These are phyloP conservation scores for Rhodomyrtus tomentosa DNA, from an alignment of 345 rosid genomes.

Conservation along the genomic window DNA sequence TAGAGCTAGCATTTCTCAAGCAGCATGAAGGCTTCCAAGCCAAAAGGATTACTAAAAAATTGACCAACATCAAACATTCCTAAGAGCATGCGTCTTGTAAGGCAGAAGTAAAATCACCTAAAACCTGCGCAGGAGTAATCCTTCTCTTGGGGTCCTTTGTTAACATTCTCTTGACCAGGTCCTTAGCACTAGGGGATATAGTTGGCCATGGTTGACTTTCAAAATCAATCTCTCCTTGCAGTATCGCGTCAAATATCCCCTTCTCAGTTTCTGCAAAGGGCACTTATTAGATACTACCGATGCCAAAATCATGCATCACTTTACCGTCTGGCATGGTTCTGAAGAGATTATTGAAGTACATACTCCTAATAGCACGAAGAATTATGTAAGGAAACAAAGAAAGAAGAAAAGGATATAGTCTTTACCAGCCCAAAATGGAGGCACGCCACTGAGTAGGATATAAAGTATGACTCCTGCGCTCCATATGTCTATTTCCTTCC, in stretches of 20 bases:
- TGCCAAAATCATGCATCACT: neutral
- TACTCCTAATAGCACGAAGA: neutral
- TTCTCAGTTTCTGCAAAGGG: constrained; percentile 53
- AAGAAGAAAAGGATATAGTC: neutral
- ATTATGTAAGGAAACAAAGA: neutral
- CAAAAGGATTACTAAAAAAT: neutral
- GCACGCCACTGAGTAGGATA: constrained; percentile 86
- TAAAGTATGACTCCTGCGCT: constrained; percentile 81
- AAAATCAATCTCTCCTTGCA: constrained; percentile 70
- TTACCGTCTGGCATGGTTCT: neutral
- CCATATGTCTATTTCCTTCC: constrained; percentile 86
- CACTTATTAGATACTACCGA: neutral
- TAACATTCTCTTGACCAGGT: constrained; percentile 65
- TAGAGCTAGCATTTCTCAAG: neutral
- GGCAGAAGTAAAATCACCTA: constrained; percentile 24
- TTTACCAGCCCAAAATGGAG: constrained; percentile 95
- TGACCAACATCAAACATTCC: neutral
- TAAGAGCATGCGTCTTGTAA: neutral
- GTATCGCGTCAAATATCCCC: constrained; percentile 70
- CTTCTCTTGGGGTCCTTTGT: constrained; percentile 56
- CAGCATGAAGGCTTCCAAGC: neutral
- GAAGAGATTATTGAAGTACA: neutral
- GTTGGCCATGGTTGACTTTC: constrained; percentile 71
- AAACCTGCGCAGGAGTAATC: constrained; percentile 63
- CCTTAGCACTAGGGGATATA: constrained; percentile 74